phyloP scores from a whole-genome alignment of 116 monocot species.

The Zostera marina region DNA sequence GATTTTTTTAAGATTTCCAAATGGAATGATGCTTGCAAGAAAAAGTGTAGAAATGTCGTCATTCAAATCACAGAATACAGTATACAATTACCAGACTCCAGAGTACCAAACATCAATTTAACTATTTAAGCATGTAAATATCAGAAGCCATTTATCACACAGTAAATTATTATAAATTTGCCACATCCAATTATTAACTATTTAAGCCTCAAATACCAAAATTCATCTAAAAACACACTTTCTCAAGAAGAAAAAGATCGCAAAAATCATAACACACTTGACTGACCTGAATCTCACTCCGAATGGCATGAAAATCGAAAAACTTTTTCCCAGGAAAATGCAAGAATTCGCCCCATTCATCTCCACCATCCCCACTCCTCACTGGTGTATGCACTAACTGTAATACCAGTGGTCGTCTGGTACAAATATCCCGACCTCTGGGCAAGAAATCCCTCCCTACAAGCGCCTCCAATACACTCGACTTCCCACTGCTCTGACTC shows the following conservation, averaged over 20 bases:
- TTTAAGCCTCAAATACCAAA: too few species aligned
- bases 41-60: too few species aligned
- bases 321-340: constrained; percentile 14
- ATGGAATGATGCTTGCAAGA: too few species aligned
- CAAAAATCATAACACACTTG: neutral
- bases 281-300: constrained; percentile 22
- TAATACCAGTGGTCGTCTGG: constrained; percentile 19
- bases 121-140: too few species aligned
- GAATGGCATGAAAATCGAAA: constrained; percentile 15
- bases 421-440: constrained; percentile 20
- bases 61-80: too few species aligned
- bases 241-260: neutral
- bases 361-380: constrained; percentile 3
- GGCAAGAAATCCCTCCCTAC: constrained; percentile 22
- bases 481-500: constrained; percentile 28
- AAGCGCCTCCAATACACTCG: constrained; percentile 24
- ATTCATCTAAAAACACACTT: neutral
- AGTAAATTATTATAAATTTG: too few species aligned
- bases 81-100: too few species aligned
- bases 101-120: too few species aligned
- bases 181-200: too few species aligned
- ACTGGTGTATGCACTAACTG: constrained; percentile 18
- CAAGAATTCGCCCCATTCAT: constrained; percentile 27
- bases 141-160: too few species aligned
- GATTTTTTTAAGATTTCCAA: too few species aligned